Evolutionary conservation across 1,139 yeast species (phyloP).

Genomic region (Hanseniaspora gamundiae): DNA sequence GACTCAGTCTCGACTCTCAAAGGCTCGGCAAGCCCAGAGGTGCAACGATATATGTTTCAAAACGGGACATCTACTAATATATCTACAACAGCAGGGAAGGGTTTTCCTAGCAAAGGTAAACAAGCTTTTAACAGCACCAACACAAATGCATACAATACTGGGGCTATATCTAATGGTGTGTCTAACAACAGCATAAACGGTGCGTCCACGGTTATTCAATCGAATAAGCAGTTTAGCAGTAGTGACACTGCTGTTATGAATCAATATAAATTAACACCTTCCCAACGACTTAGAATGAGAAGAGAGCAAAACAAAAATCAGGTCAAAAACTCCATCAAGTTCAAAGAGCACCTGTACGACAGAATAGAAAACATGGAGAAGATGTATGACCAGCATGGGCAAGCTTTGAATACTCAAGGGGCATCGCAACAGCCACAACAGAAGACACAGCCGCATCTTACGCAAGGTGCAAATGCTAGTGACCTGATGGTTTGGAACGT

Average conservation of each 20-base stretch:
- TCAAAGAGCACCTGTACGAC: slow-evolving; percentile 32
- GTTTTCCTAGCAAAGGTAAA: background rate
- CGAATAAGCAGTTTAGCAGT: background rate
- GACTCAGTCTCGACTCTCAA: background rate
- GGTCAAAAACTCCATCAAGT: slow-evolving; percentile 23
- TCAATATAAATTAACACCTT: slow-evolving; percentile 23
- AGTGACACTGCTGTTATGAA: slow-evolving; percentile 1
- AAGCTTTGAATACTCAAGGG: background rate
- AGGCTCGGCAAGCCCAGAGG: background rate
- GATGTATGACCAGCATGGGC: slow-evolving; percentile 9
- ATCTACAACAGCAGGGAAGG: background rate
- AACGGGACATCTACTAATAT: background rate
- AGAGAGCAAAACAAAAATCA: slow-evolving; percentile 27
- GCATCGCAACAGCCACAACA: slow-evolving; percentile 1
- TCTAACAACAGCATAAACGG: background rate
- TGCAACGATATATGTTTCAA: slow-evolving; percentile 6
- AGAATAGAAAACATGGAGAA: slow-evolving; percentile 24
- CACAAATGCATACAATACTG: too few relatives aligned
- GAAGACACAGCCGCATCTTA: background rate
- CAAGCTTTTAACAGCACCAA: background rate
- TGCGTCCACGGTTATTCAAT: background rate
- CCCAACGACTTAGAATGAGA: slow-evolving; percentile 28
- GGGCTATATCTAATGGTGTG: too few relatives aligned
- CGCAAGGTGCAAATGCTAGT: slow-evolving; percentile 20
- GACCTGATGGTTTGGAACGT: slow-evolving; percentile 34